Conservation (phyloP, 1,284 basidiomycete genomes). For the Ceratobasidium sp. region DNA sequence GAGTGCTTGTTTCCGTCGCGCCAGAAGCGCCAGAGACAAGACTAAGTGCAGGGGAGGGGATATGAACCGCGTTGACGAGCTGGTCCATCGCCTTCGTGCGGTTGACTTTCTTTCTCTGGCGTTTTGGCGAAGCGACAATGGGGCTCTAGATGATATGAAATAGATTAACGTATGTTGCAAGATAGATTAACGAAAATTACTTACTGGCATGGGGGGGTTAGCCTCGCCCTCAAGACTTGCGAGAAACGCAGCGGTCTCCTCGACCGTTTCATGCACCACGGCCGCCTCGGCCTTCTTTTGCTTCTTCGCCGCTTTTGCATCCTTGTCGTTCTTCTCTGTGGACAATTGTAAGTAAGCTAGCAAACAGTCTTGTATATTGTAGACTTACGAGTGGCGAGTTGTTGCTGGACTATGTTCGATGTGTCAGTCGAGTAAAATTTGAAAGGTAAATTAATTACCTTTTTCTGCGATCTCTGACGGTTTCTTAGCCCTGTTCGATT, state of each 20-base stretch:
- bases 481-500: neutral
- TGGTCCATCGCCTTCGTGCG: neutral
- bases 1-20: neutral
- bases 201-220: neutral
- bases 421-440: neutral
- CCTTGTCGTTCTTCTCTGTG: constrained; percentile 1
- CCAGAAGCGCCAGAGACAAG: neutral
- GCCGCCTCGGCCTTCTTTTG: constrained; percentile 7
- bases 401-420: neutral
- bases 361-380: neutral
- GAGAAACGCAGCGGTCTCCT: constrained; percentile 30
- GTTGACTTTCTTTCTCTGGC: neutral
- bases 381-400: neutral
- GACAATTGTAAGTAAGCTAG: neutral
- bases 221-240: neutral
- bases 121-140: neutral
- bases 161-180: neutral
- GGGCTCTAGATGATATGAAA: neutral
- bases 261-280: neutral
- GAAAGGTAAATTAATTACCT: neutral
- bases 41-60: neutral
- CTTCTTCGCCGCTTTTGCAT: neutral
- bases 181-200: neutral
- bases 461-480: neutral
- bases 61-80: neutral